A percentile compares a stretch with the other conserved stretches of the same genome.
These are phyloP conservation scores for Psilocybe cyanescens DNA, from an alignment of 768 basidiomycete genomes.

Conservation along the genomic window DNA sequence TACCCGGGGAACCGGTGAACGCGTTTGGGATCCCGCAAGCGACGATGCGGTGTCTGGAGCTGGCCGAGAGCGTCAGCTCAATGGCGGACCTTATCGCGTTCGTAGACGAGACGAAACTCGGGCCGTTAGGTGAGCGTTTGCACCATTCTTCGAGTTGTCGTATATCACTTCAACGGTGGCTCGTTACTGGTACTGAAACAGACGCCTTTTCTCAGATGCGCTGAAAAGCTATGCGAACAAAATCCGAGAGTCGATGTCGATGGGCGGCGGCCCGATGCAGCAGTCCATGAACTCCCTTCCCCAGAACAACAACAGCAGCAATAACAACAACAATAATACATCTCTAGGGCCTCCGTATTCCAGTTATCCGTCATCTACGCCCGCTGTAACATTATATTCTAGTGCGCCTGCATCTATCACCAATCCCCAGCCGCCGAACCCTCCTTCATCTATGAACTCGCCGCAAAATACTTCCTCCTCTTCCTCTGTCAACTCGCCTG, in stretches of 20 bases:
- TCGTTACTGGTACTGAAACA: slow-evolving; percentile 10
- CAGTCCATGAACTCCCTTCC: slow-evolving; percentile 23
- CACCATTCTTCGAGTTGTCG: slow-evolving; percentile 22
- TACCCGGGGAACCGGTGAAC: slow-evolving; percentile 85
- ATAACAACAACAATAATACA: slow-evolving; percentile 10
- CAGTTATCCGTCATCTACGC: slow-evolving; percentile 22
- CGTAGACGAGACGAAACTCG: slow-evolving; percentile 54
- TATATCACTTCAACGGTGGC: slow-evolving; percentile 9
- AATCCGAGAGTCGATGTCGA: slow-evolving; percentile 37
- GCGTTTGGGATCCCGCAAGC: slow-evolving; percentile 89
- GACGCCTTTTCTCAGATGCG: slow-evolving; percentile 36
- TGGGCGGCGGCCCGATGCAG: slow-evolving; percentile 10
- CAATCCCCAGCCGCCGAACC: slow-evolving; percentile 39
- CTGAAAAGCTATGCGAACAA: slow-evolving; percentile 41
- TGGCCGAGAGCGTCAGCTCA: slow-evolving; percentile 81
- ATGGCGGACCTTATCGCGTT: slow-evolving; percentile 80
- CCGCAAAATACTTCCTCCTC: slow-evolving; percentile 57
- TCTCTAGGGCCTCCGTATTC: slow-evolving; percentile 1
- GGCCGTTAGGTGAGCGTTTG: slow-evolving; percentile 62
- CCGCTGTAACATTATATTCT: slow-evolving; percentile 52
- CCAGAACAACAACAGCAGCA: slow-evolving; percentile 4
- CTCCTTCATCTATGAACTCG: slow-evolving; percentile 38
- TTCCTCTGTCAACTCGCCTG: slow-evolving; percentile 52
- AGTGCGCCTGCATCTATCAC: slow-evolving; percentile 49
- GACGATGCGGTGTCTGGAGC: slow-evolving; percentile 88